Percentiles rank a stretch among this genome's conserved stretches.
Evolutionary conservation across 805 yeast species (phyloP).

Genomic region (Kodamaea restingae): DNA sequence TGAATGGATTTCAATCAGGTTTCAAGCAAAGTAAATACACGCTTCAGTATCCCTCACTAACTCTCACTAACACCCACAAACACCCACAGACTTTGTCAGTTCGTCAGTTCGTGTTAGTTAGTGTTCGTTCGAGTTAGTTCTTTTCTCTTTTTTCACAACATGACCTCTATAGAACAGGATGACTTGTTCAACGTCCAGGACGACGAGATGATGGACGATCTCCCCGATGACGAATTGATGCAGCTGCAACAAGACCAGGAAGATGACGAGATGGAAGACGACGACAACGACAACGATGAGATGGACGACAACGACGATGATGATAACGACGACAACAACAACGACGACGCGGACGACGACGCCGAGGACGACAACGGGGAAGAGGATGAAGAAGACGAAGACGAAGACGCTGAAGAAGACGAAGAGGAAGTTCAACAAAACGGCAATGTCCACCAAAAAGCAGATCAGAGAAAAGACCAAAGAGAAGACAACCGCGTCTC

Average conservation of each 20-base stretch:
- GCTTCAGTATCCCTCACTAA: too few species aligned
- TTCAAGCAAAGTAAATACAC: too few species aligned
- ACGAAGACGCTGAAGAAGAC: slow-evolving; percentile 14
- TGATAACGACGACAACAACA: slow-evolving; percentile 16
- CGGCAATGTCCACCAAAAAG: too few species aligned
- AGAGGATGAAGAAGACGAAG: slow-evolving; percentile 13
- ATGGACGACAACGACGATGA: slow-evolving; percentile 16
- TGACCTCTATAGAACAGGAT: slow-evolving; percentile 16
- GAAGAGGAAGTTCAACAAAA: slow-evolving; percentile 14
- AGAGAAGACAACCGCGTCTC: not conserved
- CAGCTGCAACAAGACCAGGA: slow-evolving; percentile 17
- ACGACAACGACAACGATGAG: slow-evolving; percentile 13
- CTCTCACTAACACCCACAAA: not conserved
- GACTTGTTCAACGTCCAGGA: slow-evolving; percentile 21
- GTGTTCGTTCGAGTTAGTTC: too few species aligned
- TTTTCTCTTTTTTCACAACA: not conserved
- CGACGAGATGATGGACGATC: slow-evolving; percentile 15
- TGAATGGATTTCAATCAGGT: too few species aligned
- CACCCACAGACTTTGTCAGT: not conserved
- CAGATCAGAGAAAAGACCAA: not conserved
- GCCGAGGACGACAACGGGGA: slow-evolving; percentile 14
- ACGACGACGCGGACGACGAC: slow-evolving; percentile 12
- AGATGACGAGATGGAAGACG: slow-evolving; percentile 17
- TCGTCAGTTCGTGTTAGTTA: too few species aligned
- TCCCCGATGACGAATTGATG: slow-evolving; percentile 13